Percentiles rank a stretch among this genome's conserved stretches.
These are phyloP conservation scores for Marasmius sp. DNA, from an alignment of 1,284 basidiomycete species.

Conservation along the genomic window DNA sequence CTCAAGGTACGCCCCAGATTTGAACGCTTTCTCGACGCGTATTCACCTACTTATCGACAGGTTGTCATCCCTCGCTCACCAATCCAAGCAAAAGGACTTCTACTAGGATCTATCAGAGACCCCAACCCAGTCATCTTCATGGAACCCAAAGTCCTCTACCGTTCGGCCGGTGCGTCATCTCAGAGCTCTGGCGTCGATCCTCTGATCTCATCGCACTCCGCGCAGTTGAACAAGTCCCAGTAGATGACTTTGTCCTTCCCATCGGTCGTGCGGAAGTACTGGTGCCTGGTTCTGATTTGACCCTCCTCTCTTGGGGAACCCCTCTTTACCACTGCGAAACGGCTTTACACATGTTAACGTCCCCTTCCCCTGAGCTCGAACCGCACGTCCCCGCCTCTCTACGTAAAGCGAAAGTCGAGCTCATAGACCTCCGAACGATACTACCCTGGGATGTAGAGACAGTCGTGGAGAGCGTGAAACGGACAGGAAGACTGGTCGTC, in stretches of 20 bases:
- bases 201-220: not conserved
- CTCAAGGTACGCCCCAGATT: constrained; percentile 62
- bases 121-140: constrained; percentile 94
- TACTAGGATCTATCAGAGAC: constrained; percentile 85
- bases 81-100: constrained; percentile 90
- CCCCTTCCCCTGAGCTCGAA: constrained; percentile 69
- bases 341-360: constrained; percentile 65
- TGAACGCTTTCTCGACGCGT: constrained; percentile 1
- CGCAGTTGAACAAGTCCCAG: constrained; percentile 87
- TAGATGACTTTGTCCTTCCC: constrained; percentile 84
- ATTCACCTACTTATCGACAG: constrained; percentile 34
- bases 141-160: constrained; percentile 91
- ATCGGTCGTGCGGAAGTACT: constrained; percentile 80
- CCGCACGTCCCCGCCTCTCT: constrained; percentile 67
- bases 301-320: constrained; percentile 89
- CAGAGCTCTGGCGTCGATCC: not conserved
- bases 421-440: constrained; percentile 90
- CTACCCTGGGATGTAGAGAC: constrained; percentile 87
- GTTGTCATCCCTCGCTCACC: constrained; percentile 91
- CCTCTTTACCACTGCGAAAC: constrained; percentile 90
- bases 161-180: constrained; percentile 60
- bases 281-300: constrained; percentile 76
- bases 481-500: constrained; percentile 83
- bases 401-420: constrained; percentile 77
- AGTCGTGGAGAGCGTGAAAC: constrained; percentile 77